Base-by-base conservation (phyloP, 2,329 filamentous ascomycete genomes). In the Colletotrichum tabaci region DNA sequence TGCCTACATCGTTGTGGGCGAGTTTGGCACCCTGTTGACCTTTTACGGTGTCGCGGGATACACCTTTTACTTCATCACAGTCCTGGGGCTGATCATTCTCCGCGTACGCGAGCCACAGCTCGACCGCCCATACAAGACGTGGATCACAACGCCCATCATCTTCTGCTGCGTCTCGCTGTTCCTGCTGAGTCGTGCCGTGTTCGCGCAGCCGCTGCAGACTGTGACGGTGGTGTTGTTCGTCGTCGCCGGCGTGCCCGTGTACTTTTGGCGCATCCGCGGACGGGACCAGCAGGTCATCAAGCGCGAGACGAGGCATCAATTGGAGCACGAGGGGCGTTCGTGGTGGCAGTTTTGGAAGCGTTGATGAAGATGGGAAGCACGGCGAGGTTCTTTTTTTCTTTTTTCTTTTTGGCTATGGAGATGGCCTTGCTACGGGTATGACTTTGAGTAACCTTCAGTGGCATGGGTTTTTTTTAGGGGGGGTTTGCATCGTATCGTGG, bases 121-220 rank as follows among this genome's bases (percentile, higher is more conserved):
- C 56, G 95, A 98, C 80, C 86, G 96, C 35, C 96, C 96, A 0
- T 99, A 99, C 83, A 92, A 91, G 80, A 98, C 95, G 3, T 99
- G 96, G 96, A 98, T 99, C 78, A 93, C 92, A 0, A 99, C 96
- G 2, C 96, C 96, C 13, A 96, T 99, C 75, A 96, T 98, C 67
- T 99, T 99, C 81, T 99, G 96, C 87, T 99, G 96, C 79, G 96
- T 99, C 49, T 97, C 94, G 80, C 82, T 99, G 74, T 99, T 99
- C 79, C 82, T 99, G 74, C 88, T 99, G 52, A 95, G 91, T 78
- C 88, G 96, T 61, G 95, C 95, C 4, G 91, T 98, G 16, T 96
- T 99, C 79, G 93, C 95, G 42, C 92, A 98, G 82, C 96, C 96
- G 5, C 77, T 97, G 62, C 95, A 99, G 86, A 98, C 96, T 0